Evolutionary conservation across 805 yeast genomes (phyloP).

Genomic region (Danielia reshetovae): DNA sequence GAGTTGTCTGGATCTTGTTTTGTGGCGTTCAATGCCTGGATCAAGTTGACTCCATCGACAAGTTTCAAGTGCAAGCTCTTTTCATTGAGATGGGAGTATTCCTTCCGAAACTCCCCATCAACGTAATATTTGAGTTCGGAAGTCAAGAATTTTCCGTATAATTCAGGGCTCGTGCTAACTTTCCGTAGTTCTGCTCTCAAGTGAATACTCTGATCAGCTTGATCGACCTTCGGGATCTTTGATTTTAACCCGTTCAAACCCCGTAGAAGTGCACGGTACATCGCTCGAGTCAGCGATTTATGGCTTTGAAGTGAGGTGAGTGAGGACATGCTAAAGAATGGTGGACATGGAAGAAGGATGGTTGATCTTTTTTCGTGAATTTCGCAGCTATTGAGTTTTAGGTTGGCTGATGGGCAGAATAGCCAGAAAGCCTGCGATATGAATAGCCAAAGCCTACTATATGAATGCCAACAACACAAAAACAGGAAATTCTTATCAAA

Average conservation of each 20-base stretch:
- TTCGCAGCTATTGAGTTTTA: too few relatives aligned
- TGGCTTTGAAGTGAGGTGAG: background rate
- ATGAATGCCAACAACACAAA: too few relatives aligned
- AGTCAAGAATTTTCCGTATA: slow-evolving; percentile 13
- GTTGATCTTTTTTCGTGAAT: too few relatives aligned
- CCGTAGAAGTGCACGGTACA: slow-evolving; percentile 13
- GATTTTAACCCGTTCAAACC: slow-evolving; percentile 6
- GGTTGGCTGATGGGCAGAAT: too few relatives aligned
- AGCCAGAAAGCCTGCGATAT: too few relatives aligned
- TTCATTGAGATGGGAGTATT: slow-evolving; percentile 3
- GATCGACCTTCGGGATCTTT: slow-evolving; percentile 1
- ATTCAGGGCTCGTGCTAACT: slow-evolving; percentile 8
- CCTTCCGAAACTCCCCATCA: slow-evolving; percentile 14
- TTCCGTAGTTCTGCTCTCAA: slow-evolving; percentile 8
- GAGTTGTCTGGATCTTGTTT: slow-evolving; percentile 3
- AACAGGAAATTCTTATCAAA: too few relatives aligned
- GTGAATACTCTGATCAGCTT: background rate
- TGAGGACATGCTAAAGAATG: too few relatives aligned
- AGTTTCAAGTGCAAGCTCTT: slow-evolving; percentile 5
- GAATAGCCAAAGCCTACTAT: too few relatives aligned
- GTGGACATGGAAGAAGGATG: too few relatives aligned
- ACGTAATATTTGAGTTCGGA: slow-evolving; percentile 17
- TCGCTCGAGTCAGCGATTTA: slow-evolving; percentile 8
- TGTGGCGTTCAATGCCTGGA: slow-evolving; percentile 6
- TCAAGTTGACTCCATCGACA: slow-evolving; percentile 12